These are phyloP conservation scores for Kodamaea neixiangensis DNA, from an alignment of 805 yeast genomes.

Conservation along the genomic window DNA sequence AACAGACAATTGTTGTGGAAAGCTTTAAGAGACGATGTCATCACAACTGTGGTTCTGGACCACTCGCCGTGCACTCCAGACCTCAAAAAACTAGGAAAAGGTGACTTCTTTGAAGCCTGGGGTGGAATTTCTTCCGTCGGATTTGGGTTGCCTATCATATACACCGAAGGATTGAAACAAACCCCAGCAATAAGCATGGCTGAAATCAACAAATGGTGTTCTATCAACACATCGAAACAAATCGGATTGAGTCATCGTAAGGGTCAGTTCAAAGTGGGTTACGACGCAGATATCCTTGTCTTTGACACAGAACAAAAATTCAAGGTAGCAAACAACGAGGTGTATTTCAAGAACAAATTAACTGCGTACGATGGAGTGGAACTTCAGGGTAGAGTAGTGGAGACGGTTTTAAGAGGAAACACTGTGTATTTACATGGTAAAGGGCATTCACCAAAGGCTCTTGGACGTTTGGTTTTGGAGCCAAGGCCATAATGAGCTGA, in stretches of 20 bases:
- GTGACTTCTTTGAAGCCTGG: constrained; percentile 93
- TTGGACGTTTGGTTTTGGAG: constrained; percentile 63
- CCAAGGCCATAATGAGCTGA: constrained; percentile 41
- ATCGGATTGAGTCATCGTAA: constrained; percentile 73
- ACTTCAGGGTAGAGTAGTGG: constrained; percentile 72
- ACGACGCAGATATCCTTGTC: constrained; percentile 85
- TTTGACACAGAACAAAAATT: constrained; percentile 66
- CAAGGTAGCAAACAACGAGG: constrained; percentile 52
- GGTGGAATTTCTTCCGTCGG: constrained; percentile 96
- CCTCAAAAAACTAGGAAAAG: constrained; percentile 74
- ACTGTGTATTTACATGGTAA: constrained; percentile 57
- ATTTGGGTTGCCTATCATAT: constrained; percentile 78
- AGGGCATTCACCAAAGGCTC: constrained; percentile 49
- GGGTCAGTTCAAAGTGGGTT: constrained; percentile 72
- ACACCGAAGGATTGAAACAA: constrained; percentile 67
- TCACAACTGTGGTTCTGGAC: constrained; percentile 88
- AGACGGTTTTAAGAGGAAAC: constrained; percentile 78
- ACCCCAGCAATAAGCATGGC: constrained; percentile 51
- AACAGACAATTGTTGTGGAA: constrained; percentile 78
- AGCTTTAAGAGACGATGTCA: constrained; percentile 64
- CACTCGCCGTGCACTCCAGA: constrained; percentile 97
- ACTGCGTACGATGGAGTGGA: constrained; percentile 81
- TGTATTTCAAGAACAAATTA: constrained; percentile 80
- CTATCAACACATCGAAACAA: constrained; percentile 80
- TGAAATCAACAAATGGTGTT: constrained; percentile 80